phyloP scores from a whole-genome alignment of 345 rosid species.

The Populus simonii region DNA sequence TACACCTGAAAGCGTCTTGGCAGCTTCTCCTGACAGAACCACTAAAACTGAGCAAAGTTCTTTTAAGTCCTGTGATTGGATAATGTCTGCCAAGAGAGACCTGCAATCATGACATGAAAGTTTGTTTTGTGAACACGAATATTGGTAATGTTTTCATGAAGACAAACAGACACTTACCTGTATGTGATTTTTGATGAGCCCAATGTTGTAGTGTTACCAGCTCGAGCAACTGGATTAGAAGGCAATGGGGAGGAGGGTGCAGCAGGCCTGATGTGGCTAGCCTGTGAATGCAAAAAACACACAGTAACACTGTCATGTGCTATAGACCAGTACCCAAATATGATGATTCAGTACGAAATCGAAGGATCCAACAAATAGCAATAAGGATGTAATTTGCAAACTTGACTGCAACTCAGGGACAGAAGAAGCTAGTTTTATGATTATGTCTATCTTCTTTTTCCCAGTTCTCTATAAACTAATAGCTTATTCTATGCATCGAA shows the following conservation, averaged over 20 bases:
- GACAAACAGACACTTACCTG: conserved; percentile 45
- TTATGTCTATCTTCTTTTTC: background rate
- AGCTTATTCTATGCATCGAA: background rate
- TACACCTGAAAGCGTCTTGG: conserved; percentile 72
- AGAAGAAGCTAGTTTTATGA: background rate
- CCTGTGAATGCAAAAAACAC: conserved; percentile 41
- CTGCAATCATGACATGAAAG: conserved; percentile 43
- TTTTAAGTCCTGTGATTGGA: conserved; percentile 83
- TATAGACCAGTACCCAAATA: conserved; percentile 1
- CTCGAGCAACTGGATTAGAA: conserved; percentile 46
- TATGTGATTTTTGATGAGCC: conserved; percentile 74
- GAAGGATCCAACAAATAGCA: background rate
- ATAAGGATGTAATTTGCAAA: background rate
- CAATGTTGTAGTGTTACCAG: conserved; percentile 33
- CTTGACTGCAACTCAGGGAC: background rate
- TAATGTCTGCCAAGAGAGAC: conserved; percentile 92
- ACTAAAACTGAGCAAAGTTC: conserved; percentile 97
- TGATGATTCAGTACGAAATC: background rate
- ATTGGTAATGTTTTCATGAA: conserved; percentile 1
- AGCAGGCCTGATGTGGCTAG: conserved; percentile 48
- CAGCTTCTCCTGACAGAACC: conserved; percentile 69
- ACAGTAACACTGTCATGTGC: conserved; percentile 1
- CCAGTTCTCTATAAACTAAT: background rate
- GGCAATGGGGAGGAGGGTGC: conserved; percentile 46
- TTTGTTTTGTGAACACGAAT: conserved; percentile 31